Evolutionary conservation across 139 green algal genomes (phyloP).

Genomic region (Coelastrella sp.): DNA sequence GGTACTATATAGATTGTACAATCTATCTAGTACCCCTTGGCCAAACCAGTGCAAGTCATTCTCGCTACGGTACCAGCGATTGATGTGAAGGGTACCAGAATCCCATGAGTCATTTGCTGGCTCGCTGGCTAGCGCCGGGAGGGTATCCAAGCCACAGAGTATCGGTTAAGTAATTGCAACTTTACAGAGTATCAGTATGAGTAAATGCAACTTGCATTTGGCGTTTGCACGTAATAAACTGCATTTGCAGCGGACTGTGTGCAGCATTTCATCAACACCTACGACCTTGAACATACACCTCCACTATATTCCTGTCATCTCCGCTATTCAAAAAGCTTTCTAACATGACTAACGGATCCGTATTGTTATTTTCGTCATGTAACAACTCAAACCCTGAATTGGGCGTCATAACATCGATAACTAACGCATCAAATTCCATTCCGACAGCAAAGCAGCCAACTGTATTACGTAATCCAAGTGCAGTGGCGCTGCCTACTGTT

Average conservation of each 20-base stretch:
- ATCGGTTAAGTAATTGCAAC: too few relatives aligned
- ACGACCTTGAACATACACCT: slow-evolving; percentile 68
- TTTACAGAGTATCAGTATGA: too few relatives aligned
- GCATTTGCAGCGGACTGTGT: not conserved
- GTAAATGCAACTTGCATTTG: too few relatives aligned
- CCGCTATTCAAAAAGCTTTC: slow-evolving; percentile 80
- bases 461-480: slow-evolving; percentile 60
- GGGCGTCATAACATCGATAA: slow-evolving; percentile 61
- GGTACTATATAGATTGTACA: too few relatives aligned
- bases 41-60: too few relatives aligned
- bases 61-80: too few relatives aligned
- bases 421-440: slow-evolving; percentile 78
- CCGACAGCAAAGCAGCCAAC: slow-evolving; percentile 72
- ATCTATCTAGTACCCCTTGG: too few relatives aligned
- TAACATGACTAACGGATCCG: slow-evolving; percentile 50
- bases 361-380: slow-evolving; percentile 50
- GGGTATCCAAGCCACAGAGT: too few relatives aligned
- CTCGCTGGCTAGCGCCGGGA: too few relatives aligned
- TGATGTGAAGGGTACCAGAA: too few relatives aligned
- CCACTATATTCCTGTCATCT: slow-evolving; percentile 77
- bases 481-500: slow-evolving; percentile 73
- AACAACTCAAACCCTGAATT: slow-evolving; percentile 69
- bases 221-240: too few relatives aligned
- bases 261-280: not conserved
- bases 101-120: too few relatives aligned